Evolutionary conservation across 163 green algal genomes (phyloP).

Genomic region (Picocystis sp.): DNA sequence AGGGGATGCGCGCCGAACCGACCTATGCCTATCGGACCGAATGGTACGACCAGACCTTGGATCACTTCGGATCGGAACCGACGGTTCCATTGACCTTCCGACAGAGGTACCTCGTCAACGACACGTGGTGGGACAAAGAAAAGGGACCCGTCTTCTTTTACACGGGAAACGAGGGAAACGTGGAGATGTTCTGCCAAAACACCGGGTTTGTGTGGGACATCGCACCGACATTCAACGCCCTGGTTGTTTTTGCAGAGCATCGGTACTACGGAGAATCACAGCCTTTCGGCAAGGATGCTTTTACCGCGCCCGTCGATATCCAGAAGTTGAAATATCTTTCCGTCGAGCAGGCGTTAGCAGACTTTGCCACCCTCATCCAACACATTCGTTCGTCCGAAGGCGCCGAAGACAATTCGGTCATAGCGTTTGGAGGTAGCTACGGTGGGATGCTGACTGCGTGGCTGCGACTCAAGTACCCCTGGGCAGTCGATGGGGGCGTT

Average conservation of each 20-base stretch:
- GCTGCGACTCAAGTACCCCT: conserved; percentile 69
- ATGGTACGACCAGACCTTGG: too few relatives aligned
- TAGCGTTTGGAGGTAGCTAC: conserved; percentile 25
- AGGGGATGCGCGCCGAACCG: too few relatives aligned
- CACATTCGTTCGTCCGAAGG: conserved; percentile 5
- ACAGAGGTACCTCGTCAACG: conserved; percentile 69
- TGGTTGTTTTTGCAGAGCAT: conserved; percentile 83
- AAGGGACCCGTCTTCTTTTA: conserved; percentile 76
- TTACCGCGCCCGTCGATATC: conserved; percentile 11
- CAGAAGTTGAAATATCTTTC: conserved; percentile 58
- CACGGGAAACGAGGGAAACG: conserved; percentile 68
- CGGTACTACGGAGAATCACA: conserved; percentile 64
- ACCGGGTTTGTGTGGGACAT: conserved; percentile 79
- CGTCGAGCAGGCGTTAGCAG: conserved; percentile 64
- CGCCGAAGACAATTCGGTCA: conserved; percentile 6
- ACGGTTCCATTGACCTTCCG: conserved; percentile 24
- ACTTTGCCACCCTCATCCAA: conserved; percentile 65
- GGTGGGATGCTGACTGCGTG: conserved; percentile 63
- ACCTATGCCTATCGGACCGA: too few relatives aligned
- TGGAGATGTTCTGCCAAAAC: conserved; percentile 32
- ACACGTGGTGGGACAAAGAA: conserved; percentile 11
- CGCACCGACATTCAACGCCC: conserved; percentile 43
- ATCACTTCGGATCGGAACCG: too few relatives aligned
- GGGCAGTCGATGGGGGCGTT: conserved; percentile 30
- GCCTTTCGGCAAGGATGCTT: conserved; percentile 31